phyloP scores from a whole-genome alignment of 2,329 filamentous ascomycete species.

The Calonectria leucothoes region DNA sequence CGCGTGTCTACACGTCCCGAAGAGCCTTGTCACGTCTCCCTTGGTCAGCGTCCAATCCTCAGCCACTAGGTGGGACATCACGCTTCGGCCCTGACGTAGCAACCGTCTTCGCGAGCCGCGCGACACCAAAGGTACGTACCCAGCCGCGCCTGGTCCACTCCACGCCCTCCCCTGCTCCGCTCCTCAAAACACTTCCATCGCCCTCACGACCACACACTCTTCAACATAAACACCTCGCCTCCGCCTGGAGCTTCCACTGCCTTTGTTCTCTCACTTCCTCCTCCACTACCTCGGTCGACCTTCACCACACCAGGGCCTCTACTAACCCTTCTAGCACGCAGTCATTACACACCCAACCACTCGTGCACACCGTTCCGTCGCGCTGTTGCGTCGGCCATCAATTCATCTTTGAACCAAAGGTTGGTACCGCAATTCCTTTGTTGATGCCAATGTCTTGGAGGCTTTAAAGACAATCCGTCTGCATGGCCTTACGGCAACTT shows the following conservation, averaged over 20 bases:
- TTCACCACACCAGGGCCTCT: constrained; percentile 33
- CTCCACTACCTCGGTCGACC: constrained; percentile 36
- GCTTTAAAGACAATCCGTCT: constrained; percentile 17
- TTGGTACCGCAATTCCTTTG: constrained; percentile 46
- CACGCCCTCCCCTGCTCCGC: constrained; percentile 46
- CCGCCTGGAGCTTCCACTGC: constrained; percentile 39
- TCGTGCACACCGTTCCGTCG: constrained; percentile 51
- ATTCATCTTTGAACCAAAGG: constrained; percentile 50
- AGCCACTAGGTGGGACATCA: constrained; percentile 41
- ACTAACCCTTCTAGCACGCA: constrained; percentile 41
- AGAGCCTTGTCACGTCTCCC: constrained; percentile 32
- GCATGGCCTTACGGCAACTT: constrained; percentile 9
- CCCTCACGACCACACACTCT: constrained; percentile 45
- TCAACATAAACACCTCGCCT: constrained; percentile 50
- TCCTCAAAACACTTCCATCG: constrained; percentile 53
- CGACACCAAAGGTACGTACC: constrained; percentile 46
- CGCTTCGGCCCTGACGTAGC: constrained; percentile 45
- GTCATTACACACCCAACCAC: constrained; percentile 39
- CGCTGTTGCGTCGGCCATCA: constrained; percentile 46
- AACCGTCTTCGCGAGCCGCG: constrained; percentile 47
- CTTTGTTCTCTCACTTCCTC: constrained; percentile 39
- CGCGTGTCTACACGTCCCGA: constrained; percentile 38
- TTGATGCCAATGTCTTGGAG: constrained; percentile 46
- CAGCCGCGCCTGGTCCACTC: constrained; percentile 45
- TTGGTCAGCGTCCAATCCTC: constrained; percentile 39